A percentile compares a stretch with the other conserved stretches of the same genome.
phyloP scores from a whole-genome alignment of 345 rosid genomes.

The Arabidopsis thaliana region DNA sequence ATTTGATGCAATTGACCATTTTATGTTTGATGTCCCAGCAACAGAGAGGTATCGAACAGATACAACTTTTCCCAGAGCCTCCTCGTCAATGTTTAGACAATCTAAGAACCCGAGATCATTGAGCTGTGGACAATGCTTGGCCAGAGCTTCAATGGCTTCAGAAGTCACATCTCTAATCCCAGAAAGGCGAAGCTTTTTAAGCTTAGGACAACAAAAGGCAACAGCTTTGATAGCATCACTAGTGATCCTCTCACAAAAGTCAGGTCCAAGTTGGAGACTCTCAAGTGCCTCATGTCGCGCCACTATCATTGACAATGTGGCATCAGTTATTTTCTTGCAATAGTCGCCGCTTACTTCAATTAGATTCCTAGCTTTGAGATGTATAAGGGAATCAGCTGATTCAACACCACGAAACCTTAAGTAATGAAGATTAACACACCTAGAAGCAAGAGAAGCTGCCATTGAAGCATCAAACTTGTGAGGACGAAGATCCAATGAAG shows the following conservation, averaged over 20 bases:
- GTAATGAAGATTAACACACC: constrained; percentile 64
- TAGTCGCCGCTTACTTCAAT: constrained; percentile 78
- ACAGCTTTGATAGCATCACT: constrained; percentile 74
- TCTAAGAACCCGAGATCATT: constrained; percentile 75
- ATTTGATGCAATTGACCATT: constrained; percentile 68
- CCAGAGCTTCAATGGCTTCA: constrained; percentile 78
- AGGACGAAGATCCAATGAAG: constrained; percentile 73
- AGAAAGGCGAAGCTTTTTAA: constrained; percentile 73
- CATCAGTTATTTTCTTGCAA: constrained; percentile 80
- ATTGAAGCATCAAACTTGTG: constrained; percentile 62
- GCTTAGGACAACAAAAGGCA: constrained; percentile 74
- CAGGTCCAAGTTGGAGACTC: constrained; percentile 86
- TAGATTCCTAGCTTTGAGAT: constrained; percentile 65
- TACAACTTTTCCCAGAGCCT: constrained; percentile 59
- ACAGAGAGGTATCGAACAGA: constrained; percentile 72
- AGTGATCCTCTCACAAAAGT: constrained; percentile 78
- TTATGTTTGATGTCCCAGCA: constrained; percentile 81
- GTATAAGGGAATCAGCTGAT: constrained; percentile 74
- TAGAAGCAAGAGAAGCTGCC: constrained; percentile 62
- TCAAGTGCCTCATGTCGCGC: constrained; percentile 79
- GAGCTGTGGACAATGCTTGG: constrained; percentile 64
- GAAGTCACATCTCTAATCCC: constrained; percentile 72
- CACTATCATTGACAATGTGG: constrained; percentile 70
- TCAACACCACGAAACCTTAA: constrained; percentile 81
- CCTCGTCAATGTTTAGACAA: constrained; percentile 70